Conservation (phyloP, 2,329 filamentous ascomycete species). For the Sphaceloma murrayae region DNA sequence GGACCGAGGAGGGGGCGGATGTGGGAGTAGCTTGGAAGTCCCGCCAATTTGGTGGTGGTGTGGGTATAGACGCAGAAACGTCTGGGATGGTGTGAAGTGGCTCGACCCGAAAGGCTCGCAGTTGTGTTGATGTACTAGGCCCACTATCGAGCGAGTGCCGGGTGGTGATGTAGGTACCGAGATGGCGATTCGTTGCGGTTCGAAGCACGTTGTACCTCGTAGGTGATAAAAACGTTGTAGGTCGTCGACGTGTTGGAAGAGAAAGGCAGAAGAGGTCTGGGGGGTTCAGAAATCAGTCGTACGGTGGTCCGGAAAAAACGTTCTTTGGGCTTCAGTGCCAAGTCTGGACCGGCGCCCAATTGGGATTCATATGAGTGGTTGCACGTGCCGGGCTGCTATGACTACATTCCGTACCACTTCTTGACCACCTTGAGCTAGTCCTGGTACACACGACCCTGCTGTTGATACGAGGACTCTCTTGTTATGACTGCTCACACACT, state of each 20-base stretch:
- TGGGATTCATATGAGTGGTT: conserved; percentile 4
- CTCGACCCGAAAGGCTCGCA: not conserved
- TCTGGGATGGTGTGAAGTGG: not conserved
- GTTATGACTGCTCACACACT: no score
- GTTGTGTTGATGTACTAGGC: not conserved
- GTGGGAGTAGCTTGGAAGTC: conserved; percentile 62
- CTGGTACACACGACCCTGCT: no score
- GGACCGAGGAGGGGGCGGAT: conserved; percentile 86
- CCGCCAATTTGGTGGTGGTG: conserved; percentile 86
- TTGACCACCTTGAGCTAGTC: no score
- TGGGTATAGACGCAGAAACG: conserved; percentile 28
- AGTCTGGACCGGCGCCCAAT: conserved; percentile 3
- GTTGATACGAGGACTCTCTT: no score
- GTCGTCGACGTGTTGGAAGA: conserved; percentile 1
- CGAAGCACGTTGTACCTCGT: not conserved
- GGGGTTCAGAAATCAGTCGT: not conserved
- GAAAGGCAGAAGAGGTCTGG: conserved; percentile 1
- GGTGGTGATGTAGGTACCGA: no score
- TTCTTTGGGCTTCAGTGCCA: conserved; percentile 9
- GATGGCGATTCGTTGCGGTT: no score
- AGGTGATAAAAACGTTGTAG: conserved; percentile 5
- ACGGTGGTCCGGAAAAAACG: not conserved
- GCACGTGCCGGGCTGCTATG: conserved; percentile 2
- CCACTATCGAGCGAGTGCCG: no score
- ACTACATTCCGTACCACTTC: not conserved